A percentile compares a stretch with the other conserved stretches of the same genome.
phyloP scores from a whole-genome alignment of 148 eudicot species.

The Persicaria tinctoria region DNA sequence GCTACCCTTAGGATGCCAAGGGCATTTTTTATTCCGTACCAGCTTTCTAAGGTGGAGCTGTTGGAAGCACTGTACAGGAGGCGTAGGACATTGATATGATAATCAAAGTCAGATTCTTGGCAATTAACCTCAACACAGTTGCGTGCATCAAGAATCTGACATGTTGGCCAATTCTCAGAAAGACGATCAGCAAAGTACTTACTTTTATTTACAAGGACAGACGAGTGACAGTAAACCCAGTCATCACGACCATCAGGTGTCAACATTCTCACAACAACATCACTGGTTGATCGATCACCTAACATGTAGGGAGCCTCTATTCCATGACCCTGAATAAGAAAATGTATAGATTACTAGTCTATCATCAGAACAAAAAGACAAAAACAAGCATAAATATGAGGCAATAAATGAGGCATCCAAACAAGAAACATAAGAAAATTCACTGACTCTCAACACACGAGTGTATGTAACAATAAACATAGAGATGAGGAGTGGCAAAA shows the following conservation, averaged over 20 bases:
- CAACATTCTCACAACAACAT: slow-evolving; percentile 77
- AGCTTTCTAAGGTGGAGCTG: slow-evolving; percentile 32
- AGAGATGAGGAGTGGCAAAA: not conserved
- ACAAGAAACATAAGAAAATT: not conserved
- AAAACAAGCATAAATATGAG: not conserved
- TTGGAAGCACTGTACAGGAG: slow-evolving; percentile 43
- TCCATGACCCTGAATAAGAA: slow-evolving; percentile 31
- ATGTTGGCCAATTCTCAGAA: slow-evolving; percentile 91
- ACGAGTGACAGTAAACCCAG: slow-evolving; percentile 83
- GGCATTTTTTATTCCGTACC: slow-evolving; percentile 62
- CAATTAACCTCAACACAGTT: slow-evolving; percentile 80
- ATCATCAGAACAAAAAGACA: not conserved
- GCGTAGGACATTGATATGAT: slow-evolving; percentile 60
- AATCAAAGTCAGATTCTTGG: slow-evolving; percentile 63
- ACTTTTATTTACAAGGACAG: slow-evolving; percentile 54
- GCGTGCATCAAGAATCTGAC: slow-evolving; percentile 91
- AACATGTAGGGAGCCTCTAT: slow-evolving; percentile 30
- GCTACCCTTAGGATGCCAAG: slow-evolving; percentile 75
- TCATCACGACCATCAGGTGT: slow-evolving; percentile 83
- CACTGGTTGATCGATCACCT: slow-evolving; percentile 82
- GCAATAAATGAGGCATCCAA: not conserved
- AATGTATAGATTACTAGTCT: not conserved
- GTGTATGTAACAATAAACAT: not conserved
- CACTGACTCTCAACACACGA: not conserved
- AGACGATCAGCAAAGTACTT: slow-evolving; percentile 90